Percentiles rank a stretch among this genome's conserved stretches.
These are phyloP conservation scores for Septoria linicola DNA, from an alignment of 2,329 filamentous ascomycete species.

Conservation along the genomic window DNA sequence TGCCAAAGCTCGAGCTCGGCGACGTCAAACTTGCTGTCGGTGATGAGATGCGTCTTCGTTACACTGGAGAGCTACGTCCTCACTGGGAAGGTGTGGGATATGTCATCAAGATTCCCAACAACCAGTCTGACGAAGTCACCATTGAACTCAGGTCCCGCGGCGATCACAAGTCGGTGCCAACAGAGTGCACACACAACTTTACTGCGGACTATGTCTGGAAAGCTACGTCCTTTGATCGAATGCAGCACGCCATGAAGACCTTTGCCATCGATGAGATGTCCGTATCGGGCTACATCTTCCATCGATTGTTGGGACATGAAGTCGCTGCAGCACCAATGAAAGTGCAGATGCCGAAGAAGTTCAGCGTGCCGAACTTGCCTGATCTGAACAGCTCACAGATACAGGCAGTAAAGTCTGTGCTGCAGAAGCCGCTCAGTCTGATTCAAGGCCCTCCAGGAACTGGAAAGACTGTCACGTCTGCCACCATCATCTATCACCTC, in stretches of 20 bases:
- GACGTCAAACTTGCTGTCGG: conserved; percentile 97
- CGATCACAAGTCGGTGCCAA: conserved; percentile 93
- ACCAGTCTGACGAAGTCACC: conserved; percentile 95
- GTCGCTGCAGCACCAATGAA: conserved; percentile 94
- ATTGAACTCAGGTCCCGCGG: conserved; percentile 91
- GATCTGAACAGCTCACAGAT: conserved; percentile 96
- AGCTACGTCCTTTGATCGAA: conserved; percentile 96
- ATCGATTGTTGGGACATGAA: conserved; percentile 91
- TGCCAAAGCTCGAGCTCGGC: conserved; percentile 94
- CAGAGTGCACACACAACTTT: conserved; percentile 95
- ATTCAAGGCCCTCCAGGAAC: conserved; percentile 97
- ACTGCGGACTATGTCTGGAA: conserved; percentile 99
- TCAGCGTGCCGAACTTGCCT: conserved; percentile 88
- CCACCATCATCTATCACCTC: conserved; percentile 96
- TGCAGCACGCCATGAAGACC: conserved; percentile 99
- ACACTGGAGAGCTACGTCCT: conserved; percentile 87
- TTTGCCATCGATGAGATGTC: conserved; percentile 98
- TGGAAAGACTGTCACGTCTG: conserved; percentile 97
- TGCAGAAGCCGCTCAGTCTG: conserved; percentile 89
- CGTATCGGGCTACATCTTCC: conserved; percentile 97
- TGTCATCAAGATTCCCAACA: conserved; percentile 99
- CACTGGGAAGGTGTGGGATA: conserved; percentile 98
- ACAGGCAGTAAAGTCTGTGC: conserved; percentile 89
- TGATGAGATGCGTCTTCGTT: conserved; percentile 96
- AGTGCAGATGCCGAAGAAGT: conserved; percentile 92